Evolutionary conservation across 495 filamentous ascomycete species (phyloP).

Genomic region (Daldinia caldariorum): DNA sequence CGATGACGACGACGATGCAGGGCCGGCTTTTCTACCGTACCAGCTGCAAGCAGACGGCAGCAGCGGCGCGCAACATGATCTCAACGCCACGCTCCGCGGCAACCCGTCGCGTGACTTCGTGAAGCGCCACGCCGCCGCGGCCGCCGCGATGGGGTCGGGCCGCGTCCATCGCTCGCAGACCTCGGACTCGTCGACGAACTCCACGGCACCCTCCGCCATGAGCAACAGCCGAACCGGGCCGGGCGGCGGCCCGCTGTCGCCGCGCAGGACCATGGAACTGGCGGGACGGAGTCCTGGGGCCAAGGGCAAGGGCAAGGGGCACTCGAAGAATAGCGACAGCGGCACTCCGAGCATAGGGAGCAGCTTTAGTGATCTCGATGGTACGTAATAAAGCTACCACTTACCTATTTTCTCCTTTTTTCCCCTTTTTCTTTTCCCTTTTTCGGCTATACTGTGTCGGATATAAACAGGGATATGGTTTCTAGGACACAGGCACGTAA

Average conservation of each 20-base stretch:
- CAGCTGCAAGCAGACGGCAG: conserved; percentile 28
- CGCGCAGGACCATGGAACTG: conserved; percentile 66
- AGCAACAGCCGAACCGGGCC: background rate
- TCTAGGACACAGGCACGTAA: background rate
- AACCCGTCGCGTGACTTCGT: conserved; percentile 55
- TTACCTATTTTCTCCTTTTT: background rate
- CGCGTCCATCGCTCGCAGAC: conserved; percentile 57
- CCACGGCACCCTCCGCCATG: conserved; percentile 48
- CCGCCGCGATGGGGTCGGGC: conserved; percentile 37
- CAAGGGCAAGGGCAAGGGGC: conserved; percentile 63
- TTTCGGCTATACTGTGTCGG: background rate
- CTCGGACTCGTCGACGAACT: conserved; percentile 70
- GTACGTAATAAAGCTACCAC: too few species aligned
- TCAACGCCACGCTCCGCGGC: conserved; percentile 68
- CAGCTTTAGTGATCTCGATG: conserved; percentile 96
- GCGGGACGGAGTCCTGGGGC: conserved; percentile 65
- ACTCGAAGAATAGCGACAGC: conserved; percentile 77
- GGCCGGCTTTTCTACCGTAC: conserved; percentile 81
- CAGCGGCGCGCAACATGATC: conserved; percentile 57
- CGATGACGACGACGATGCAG: conserved; percentile 63
- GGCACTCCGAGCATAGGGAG: conserved; percentile 96
- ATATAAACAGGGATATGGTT: background rate
- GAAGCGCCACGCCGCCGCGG: conserved; percentile 45
- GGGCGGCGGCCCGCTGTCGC: conserved; percentile 51
- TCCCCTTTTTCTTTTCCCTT: background rate